Conservation (phyloP, 345 rosid species). For the Luvunga scandens region DNA sequence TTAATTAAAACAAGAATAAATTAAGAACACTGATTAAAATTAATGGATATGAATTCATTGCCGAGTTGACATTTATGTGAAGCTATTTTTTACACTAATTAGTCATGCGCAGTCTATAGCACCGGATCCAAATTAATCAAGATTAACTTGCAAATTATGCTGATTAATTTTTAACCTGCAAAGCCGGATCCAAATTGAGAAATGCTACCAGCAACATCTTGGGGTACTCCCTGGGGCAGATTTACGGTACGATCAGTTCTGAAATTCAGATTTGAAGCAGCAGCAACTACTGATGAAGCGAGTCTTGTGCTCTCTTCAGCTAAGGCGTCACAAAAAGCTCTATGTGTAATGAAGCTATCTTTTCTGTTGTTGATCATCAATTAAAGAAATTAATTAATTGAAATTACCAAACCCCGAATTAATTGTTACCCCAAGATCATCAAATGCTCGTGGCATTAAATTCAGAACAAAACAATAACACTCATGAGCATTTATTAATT, state of each 20-base stretch:
- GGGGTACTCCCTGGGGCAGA: constrained; percentile 45
- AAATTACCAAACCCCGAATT: neutral
- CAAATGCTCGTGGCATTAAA: constrained; percentile 30
- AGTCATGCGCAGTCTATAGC: too few species aligned
- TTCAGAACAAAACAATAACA: constrained; percentile 14
- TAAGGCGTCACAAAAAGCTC: constrained; percentile 94
- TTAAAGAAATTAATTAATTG: too few species aligned
- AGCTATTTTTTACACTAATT: too few species aligned
- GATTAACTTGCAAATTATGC: constrained; percentile 16
- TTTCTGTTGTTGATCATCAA: constrained; percentile 46
- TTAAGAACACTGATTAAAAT: constrained; percentile 1
- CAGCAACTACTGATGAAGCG: constrained; percentile 41
- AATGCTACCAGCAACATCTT: constrained; percentile 17
- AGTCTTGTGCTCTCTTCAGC: constrained; percentile 77
- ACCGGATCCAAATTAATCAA: neutral
- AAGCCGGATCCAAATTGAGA: constrained; percentile 51
- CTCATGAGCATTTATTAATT: constrained; percentile 33
- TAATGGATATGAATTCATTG: neutral
- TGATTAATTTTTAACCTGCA: too few species aligned
- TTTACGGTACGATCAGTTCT: constrained; percentile 36
- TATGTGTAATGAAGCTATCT: constrained; percentile 92
- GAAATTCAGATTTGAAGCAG: constrained; percentile 47
- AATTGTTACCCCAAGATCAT: neutral
- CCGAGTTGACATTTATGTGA: too few species aligned
- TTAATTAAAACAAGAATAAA: constrained; percentile 16